Evolutionary conservation across 192 early-diverging fungal genomes (phyloP), one percentile per base, ranked within the genome.

Genomic region (Coemansia sp.): DNA sequence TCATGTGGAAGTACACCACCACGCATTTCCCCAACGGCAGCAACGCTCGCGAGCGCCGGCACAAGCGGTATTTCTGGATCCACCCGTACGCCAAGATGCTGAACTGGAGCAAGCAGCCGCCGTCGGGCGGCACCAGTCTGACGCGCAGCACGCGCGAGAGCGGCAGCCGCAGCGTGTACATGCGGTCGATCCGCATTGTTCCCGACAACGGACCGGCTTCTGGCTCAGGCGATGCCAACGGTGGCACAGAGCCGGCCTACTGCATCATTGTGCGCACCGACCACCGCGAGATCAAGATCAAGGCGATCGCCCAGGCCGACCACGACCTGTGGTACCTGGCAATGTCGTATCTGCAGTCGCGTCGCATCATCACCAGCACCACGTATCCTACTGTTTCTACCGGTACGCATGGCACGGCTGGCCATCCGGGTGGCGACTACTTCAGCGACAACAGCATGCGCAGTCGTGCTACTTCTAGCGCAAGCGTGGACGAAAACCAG

Each of bases 71-170:
- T 83, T 91, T 93, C 52, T 93, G 92, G 92, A 86, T 93, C 34
- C 91, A 92, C 58, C 92, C 92, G 22, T 93, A 92, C 51, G 90
- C 91, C 22, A 89, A 88, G 65, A 90, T 89, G 33, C 74, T 93
- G 58, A 90, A 93, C 68, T 93, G 92, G 92, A 88, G 87, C 64
- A 81, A 74, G 60, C 81, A 86, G 61, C 87, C 88, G 36, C 91
- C 91, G 33, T 74, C 73, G 34, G 65, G 71, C 11, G 72, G 78
- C 22, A 67, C 70, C 7, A 65, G 74, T 18, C 53, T 80, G 41
- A 55, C 75, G 17, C 68, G 63, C 63, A 74, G 60, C 66, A 65
- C 39, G 7, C 75, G 81, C 55, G 72, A 73, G 22, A 70, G 56
- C 41, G 76, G 81, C 61, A 71, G 73, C 18, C 73, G 68, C 77